Evolutionary conservation across 2,329 filamentous ascomycete genomes (phyloP), one percentile per base, ranked within the genome.

Genomic region (Harringtonia aguacate): DNA sequence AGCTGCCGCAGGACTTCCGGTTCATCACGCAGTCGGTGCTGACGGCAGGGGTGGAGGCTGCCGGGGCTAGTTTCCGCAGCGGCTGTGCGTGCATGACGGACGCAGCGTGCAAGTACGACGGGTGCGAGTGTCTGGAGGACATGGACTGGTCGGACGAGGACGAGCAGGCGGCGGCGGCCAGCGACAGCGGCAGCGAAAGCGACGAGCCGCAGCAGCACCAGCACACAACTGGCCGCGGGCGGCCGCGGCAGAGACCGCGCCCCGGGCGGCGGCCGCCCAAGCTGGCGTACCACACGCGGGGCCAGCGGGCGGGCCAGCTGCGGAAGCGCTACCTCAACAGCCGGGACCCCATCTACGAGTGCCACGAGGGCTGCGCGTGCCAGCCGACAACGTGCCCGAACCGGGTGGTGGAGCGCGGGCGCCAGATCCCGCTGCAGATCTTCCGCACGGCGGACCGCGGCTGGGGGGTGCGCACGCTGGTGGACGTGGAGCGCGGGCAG

Each of bases 301-400:
- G 77, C 1, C 52, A 54, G 12, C 72, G 70, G 45, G 66, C 67
- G 1, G 76, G 73, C 1, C 64, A 72, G 17, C 59, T 84, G 36
- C 65, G 75, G 17, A 65, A 66, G 22, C 66, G 66, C 36, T 64
- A 75, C 36, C 64, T 80, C 13, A 53, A 68, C 21, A 77, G 73
- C 22, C 68, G 73, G 33, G 59, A 72, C 29, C 76, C 82, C 0
- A 83, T 94, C 46, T 90, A 89, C 60, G 86, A 94, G 55, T 94
- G 86, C 57, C 86, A 92, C 53, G 65, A 72, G 3, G 74, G 71
- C 9, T 94, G 86, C 61, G 65, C 62, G 3, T 94, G 86, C 53
- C 13, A 71, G 70, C 3, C 56, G 0, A 64, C 31, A 8, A 31
- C 40, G 17, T 94, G 86, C 54, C 79, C 81, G 1, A 90, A 87